Evolutionary conservation across 805 yeast genomes (phyloP), one percentile per base, ranked within the genome.

Genomic region (Ogataea zsoltii): DNA sequence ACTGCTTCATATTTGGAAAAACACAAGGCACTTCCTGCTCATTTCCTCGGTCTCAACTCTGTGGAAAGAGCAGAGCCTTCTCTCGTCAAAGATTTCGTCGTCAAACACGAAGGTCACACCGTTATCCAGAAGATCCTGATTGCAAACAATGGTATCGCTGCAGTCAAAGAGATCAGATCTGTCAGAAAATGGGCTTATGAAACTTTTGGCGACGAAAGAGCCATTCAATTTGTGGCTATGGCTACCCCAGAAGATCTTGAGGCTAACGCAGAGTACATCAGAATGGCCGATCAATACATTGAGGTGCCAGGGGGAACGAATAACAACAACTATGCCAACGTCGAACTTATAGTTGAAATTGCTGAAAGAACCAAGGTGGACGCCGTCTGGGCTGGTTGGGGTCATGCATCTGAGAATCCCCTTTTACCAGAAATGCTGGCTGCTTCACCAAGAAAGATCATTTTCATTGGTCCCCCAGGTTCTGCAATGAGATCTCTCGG

Each of bases 361-460:
- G 99, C 99, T 30, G 99, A 94, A 72, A 85, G 97, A 73, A 85
- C 96, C 35, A 81, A 88, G 55, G 97, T 88, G 45, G 96, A 94
- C 66, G 99, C 99, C 19, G 99, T 94, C 47, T 94, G 99, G 99
- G 99, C 99, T 29, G 99, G 99, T 61, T 94, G 99, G 99, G 99
- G 99, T 61, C 99, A 95, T 66, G 99, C 99, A 23, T 88, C 97
- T n/a, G 99, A 94, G 74, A 92, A 95, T 71, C 99, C 99, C 21
- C 67, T 74, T 38, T 79, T 94, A 55, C 99, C 99, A 23, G 99
- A 94, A 69, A 82, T 79, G 68, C 77, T 94, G 66, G 97, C 98
- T 13, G 84, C 85, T n/a, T 89, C 97, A 15, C 89, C 91, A 49
- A 85, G 89, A 68, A 87, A 79, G 62, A 86, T 95, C 60, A 77